phyloP scores from a whole-genome alignment of 805 yeast species.

The Starmerella apis region DNA sequence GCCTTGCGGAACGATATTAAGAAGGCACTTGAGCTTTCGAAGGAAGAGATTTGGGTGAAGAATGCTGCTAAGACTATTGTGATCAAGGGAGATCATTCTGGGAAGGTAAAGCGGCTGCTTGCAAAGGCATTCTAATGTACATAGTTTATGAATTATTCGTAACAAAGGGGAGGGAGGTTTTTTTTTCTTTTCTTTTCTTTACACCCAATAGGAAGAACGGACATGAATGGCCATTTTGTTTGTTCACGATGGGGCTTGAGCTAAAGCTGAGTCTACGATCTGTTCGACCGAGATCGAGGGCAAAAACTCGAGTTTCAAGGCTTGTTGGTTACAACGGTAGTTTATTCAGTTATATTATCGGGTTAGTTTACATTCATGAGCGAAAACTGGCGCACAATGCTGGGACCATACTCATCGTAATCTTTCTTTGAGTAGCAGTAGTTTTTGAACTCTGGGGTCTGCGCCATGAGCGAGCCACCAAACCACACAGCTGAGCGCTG shows the following conservation, averaged over 20 bases:
- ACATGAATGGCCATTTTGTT: too few species aligned
- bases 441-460: slow-evolving; percentile 90
- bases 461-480: slow-evolving; percentile 94
- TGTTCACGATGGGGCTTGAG: too few species aligned
- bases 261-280: too few species aligned
- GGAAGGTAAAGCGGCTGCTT: slow-evolving; percentile 33
- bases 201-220: too few species aligned
- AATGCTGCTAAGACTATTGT: slow-evolving; percentile 45
- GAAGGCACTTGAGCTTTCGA: slow-evolving; percentile 38
- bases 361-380: slow-evolving; percentile 57
- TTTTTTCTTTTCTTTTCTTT: too few species aligned
- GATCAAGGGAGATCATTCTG: slow-evolving; percentile 41
- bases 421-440: slow-evolving; percentile 96
- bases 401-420: slow-evolving; percentile 96
- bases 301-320: too few species aligned
- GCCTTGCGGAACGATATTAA: slow-evolving; percentile 60
- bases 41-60: slow-evolving; percentile 40
- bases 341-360: neutral
- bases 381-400: slow-evolving; percentile 93
- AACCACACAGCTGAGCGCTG: slow-evolving; percentile 99
- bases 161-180: neutral
- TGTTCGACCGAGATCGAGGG: too few species aligned
- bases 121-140: slow-evolving; percentile 9
- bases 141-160: neutral
- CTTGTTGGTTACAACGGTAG: too few species aligned